Conservation (phyloP, 805 yeast genomes). For the Candida anglica region DNA sequence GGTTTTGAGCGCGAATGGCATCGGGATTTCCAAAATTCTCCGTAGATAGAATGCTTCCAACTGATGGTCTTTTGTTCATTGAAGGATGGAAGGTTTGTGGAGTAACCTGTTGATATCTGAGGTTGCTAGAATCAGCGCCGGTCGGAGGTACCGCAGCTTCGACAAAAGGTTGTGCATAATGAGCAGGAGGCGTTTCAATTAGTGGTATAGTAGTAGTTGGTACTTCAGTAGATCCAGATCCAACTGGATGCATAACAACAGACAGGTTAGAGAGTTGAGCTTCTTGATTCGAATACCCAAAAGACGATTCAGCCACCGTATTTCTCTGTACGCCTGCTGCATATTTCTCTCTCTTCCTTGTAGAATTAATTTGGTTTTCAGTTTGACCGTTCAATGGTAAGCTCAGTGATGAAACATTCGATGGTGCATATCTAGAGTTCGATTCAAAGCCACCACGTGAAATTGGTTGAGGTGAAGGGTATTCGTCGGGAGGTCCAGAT, state of each 20-base stretch:
- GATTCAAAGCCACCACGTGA: background rate
- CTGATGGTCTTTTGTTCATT: constrained; percentile 15
- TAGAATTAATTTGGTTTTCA: constrained; percentile 10
- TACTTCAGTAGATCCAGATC: no score
- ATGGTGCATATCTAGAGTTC: constrained; percentile 14
- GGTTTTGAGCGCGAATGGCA: constrained; percentile 11
- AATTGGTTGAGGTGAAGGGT: background rate
- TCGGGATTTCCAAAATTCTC: constrained; percentile 14
- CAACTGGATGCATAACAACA: no score
- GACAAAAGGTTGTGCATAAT: no score
- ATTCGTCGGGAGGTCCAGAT: background rate
- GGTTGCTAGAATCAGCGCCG: no score
- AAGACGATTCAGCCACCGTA: background rate
- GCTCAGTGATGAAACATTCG: constrained; percentile 18
- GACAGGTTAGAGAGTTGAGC: background rate
- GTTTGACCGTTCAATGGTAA: constrained; percentile 5
- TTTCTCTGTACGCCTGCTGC: constrained; percentile 6
- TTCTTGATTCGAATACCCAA: background rate
- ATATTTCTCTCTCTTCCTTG: constrained; percentile 7
- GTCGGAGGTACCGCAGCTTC: no score
- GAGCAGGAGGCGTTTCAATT: no score
- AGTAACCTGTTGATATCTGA: no score
- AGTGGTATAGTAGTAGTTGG: no score
- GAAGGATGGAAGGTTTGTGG: constrained; percentile 5
- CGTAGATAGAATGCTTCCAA: constrained; percentile 14